Evolutionary conservation across 1,284 basidiomycete genomes (phyloP).

Genomic region (Rugosomyces carneus): DNA sequence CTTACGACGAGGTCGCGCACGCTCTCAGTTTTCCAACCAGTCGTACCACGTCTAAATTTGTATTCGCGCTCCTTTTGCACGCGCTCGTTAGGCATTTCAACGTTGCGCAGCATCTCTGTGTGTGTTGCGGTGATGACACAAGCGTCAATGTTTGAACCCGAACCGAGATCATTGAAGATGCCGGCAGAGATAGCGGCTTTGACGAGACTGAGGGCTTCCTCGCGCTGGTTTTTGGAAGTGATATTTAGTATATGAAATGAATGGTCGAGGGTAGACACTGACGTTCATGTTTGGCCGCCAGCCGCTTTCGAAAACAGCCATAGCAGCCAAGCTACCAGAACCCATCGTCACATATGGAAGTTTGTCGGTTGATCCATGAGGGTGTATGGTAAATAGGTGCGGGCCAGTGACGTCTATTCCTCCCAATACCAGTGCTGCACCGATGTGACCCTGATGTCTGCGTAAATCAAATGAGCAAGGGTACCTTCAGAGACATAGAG

Average conservation of each 20-base stretch:
- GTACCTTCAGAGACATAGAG: background rate
- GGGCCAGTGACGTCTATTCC: constrained; percentile 92
- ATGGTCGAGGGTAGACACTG: constrained; percentile 42
- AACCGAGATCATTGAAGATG: constrained; percentile 99
- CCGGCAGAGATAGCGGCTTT: constrained; percentile 87
- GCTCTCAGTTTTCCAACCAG: constrained; percentile 79
- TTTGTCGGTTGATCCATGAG: constrained; percentile 98
- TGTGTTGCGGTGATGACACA: constrained; percentile 84
- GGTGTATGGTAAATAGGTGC: constrained; percentile 94
- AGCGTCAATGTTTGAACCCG: constrained; percentile 96
- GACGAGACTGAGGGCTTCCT: constrained; percentile 82
- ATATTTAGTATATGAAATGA: constrained; percentile 1
- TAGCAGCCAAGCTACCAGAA: constrained; percentile 91
- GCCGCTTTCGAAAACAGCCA: constrained; percentile 93
- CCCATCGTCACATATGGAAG: constrained; percentile 99
- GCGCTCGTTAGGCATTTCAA: constrained; percentile 88
- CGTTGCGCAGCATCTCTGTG: constrained; percentile 88
- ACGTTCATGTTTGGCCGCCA: constrained; percentile 87
- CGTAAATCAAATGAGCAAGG: background rate
- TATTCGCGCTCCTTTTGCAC: constrained; percentile 81
- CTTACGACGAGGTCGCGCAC: constrained; percentile 67
- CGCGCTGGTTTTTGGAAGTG: constrained; percentile 43
- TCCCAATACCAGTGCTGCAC: constrained; percentile 95
- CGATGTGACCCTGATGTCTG: constrained; percentile 92
- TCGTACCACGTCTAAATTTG: constrained; percentile 82